A percentile compares a stretch with the other conserved stretches of the same genome.
These are phyloP conservation scores for Acanthamoeba polyphaga DNA, from an alignment of 208 protist genomes.

Conservation along the genomic window DNA sequence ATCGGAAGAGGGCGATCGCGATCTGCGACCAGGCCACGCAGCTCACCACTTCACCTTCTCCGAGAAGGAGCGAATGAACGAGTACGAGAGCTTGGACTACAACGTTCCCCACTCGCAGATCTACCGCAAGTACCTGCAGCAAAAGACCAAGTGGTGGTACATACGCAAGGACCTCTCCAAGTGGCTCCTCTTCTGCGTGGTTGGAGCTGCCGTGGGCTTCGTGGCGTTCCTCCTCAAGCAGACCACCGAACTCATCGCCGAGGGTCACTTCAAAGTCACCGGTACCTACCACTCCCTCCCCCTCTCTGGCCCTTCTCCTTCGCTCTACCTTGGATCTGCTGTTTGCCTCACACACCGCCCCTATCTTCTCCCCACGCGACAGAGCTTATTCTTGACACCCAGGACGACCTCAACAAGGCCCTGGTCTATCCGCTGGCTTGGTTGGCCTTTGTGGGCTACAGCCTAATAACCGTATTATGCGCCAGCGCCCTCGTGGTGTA, in stretches of 20 bases:
- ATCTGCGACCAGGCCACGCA: not conserved
- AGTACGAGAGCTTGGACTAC: conserved; percentile 93
- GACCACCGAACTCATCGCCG: conserved; percentile 89
- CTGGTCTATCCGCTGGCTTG: conserved; percentile 9
- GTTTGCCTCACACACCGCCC: not conserved
- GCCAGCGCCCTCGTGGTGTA: conserved; percentile 79
- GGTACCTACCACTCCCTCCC: conserved; percentile 80
- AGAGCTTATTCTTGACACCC: not conserved
- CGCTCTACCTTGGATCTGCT: too few relatives aligned
- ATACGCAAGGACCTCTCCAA: conserved; percentile 86
- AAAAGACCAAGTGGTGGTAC: conserved; percentile 73
- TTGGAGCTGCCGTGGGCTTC: conserved; percentile 89
- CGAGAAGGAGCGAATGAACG: conserved; percentile 90
- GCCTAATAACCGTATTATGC: conserved; percentile 72
- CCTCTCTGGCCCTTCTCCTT: not conserved
- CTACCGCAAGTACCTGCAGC: conserved; percentile 82
- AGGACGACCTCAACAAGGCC: conserved; percentile 6
- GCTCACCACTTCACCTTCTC: conserved; percentile 89
- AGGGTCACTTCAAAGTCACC: conserved; percentile 84
- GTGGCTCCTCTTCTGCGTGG: conserved; percentile 88
- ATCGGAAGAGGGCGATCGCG: not conserved
- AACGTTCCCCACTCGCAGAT: conserved; percentile 87
- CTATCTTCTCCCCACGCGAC: not conserved
- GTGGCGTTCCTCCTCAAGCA: conserved; percentile 91
- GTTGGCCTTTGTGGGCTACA: conserved; percentile 46